Evolutionary conservation across 306 rosid genomes (phyloP), one percentile per base, ranked within the genome.

Genomic region (Glycine tomentella): DNA sequence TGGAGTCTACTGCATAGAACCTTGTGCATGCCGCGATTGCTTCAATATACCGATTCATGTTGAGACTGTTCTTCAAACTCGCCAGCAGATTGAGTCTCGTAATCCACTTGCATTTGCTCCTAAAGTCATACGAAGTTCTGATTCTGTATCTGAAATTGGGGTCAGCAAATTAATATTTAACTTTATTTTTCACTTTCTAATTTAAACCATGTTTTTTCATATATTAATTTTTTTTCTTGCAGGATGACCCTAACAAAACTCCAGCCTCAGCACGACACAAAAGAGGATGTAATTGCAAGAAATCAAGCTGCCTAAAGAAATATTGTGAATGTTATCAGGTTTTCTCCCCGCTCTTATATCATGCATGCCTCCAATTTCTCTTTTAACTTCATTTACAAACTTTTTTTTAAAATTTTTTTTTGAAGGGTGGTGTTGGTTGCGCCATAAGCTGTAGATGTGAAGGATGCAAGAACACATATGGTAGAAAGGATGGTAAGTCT

Each of bases 61-160:
- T 80, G 96, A 95, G 52, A 86, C 88, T 9, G 97, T 95, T 79
- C 90, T 87, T 80, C 87, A 91, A 80, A 85, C 95, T 81, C 98
- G 97, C 75, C 88, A 89, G 87, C 95, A 91, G 87, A 93, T 91
- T 3, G 92, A 91, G 85, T 92, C 97, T 79, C 94, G 97, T 70
- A 91, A 94, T 75, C 94, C 98, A 2, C 96, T 92, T 76, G 97
- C 98, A 2, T 94, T 94, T 88, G 93, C 98, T 87, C 97, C 99
- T 8, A 93, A 93, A 91, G 96, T 90, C 82, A 89, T 91, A 8
- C 74, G 92, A 81, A 87, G 65, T 85, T 80, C 94, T 56, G 95
- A 91, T 70, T 70, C 88, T 61, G 83, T 69, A 16, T 87, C 97
- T 78, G 92, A 95, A 77, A 69, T 64, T 77, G 91, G 89, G 97